Conservation (phyloP, 257 asterid species). For the Solanum piurae region DNA sequence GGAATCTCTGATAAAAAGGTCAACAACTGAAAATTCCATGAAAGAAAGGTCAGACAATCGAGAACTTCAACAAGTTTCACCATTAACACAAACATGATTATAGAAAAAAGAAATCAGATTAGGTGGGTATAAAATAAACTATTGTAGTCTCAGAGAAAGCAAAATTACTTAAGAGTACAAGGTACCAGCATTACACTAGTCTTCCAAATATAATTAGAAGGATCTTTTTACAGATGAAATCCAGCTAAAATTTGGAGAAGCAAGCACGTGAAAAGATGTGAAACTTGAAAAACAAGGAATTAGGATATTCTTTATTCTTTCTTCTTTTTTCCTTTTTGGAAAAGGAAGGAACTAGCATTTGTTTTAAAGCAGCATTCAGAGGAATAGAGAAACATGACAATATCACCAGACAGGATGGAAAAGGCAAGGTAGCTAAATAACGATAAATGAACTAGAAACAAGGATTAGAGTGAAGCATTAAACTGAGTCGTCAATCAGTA, state of each 20-base stretch:
- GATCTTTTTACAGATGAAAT: background rate
- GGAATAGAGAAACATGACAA: background rate
- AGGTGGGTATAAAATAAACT: background rate
- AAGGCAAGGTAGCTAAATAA: background rate
- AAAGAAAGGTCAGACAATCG: background rate
- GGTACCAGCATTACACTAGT: background rate
- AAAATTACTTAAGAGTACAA: background rate
- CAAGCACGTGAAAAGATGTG: background rate
- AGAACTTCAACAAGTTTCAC: background rate
- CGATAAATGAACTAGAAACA: background rate
- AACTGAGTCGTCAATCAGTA: background rate
- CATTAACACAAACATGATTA: background rate
- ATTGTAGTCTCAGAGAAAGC: background rate
- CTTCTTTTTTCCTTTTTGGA: background rate
- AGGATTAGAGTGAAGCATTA: background rate
- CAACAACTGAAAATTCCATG: constrained; percentile 44
- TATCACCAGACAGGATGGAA: background rate
- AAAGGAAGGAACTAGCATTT: background rate
- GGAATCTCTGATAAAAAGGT: constrained; percentile 84
- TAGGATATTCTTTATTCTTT: background rate
- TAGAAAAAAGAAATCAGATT: background rate
- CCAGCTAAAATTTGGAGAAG: background rate
- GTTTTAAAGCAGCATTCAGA: background rate
- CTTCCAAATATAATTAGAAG: background rate
- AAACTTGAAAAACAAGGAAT: background rate